These are phyloP conservation scores for Pseudoscleropodium purum DNA, from an alignment of 225 moss, liverwort and hornwort species.

Conservation along the genomic window DNA sequence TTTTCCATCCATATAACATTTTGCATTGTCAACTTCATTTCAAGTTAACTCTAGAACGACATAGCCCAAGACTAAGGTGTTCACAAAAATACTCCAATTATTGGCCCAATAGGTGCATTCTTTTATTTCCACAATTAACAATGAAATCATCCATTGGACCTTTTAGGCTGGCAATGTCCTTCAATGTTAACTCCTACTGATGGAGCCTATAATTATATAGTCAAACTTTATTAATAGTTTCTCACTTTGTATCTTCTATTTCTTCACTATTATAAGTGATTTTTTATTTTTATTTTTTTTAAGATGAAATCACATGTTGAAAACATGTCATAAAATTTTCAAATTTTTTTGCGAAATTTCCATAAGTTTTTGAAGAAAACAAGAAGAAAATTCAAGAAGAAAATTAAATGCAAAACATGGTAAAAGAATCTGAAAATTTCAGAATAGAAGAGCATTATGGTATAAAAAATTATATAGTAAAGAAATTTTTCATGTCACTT, in stretches of 20 bases:
- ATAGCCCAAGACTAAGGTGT: too few relatives aligned
- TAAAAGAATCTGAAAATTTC: not conserved
- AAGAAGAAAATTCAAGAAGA: too few relatives aligned
- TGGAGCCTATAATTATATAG: accelerated
- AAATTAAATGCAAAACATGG: too few relatives aligned
- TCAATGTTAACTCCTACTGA: not conserved
- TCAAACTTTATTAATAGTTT: not conserved
- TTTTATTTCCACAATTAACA: not conserved
- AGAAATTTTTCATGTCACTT: accelerated
- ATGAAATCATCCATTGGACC: not conserved
- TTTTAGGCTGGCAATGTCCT: accelerated
- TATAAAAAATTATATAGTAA: not conserved
- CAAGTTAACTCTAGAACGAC: accelerated
- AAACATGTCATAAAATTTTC: too few relatives aligned
- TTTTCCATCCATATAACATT: not conserved
- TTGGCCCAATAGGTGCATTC: too few relatives aligned
- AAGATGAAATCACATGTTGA: too few relatives aligned
- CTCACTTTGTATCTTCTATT: not conserved
- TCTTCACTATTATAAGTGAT: not conserved
- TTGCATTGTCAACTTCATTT: accelerated
- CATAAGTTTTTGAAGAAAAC: too few relatives aligned
- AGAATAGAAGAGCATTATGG: not conserved
- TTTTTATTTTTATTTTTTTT: not conserved
- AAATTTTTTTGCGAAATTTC: too few relatives aligned
- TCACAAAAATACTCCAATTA: too few relatives aligned